These are phyloP conservation scores for Mycena olivaceomarginata DNA, from an alignment of 768 basidiomycete species.

Conservation along the genomic window DNA sequence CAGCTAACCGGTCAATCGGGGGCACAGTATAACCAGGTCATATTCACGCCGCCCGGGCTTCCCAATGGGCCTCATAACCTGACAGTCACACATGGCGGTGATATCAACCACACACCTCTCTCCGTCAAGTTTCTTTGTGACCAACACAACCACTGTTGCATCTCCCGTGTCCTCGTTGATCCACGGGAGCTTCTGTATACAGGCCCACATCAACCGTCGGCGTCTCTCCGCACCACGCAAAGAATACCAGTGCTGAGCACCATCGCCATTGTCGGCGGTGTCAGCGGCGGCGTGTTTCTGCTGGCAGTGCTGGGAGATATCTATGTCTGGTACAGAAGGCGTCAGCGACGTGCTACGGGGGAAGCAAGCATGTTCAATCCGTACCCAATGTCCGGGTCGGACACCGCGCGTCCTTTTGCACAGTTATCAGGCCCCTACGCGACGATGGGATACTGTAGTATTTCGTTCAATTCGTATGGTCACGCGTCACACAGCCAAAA, in stretches of 20 bases:
- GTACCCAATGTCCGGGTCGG: not conserved
- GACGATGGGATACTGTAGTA: not conserved
- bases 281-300: not conserved
- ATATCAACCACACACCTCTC: constrained; percentile 1
- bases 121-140: not conserved
- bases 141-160: constrained; percentile 1
- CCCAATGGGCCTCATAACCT: not conserved
- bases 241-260: not conserved
- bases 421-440: not conserved
- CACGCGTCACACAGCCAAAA: too few relatives aligned
- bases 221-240: not conserved
- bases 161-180: not conserved
- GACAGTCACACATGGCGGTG: not conserved
- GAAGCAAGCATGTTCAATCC: not conserved
- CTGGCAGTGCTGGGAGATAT: not conserved
- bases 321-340: not conserved
- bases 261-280: not conserved
- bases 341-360: not conserved
- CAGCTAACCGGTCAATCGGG: not conserved
- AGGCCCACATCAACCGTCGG: not conserved
- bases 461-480: too few relatives aligned
- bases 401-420: not conserved
- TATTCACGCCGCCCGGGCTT: not conserved
- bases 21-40: not conserved
- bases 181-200: not conserved